These are phyloP conservation scores for Rhynchospora breviuscula DNA, from an alignment of 176 grass and related monocot species.

Conservation along the genomic window DNA sequence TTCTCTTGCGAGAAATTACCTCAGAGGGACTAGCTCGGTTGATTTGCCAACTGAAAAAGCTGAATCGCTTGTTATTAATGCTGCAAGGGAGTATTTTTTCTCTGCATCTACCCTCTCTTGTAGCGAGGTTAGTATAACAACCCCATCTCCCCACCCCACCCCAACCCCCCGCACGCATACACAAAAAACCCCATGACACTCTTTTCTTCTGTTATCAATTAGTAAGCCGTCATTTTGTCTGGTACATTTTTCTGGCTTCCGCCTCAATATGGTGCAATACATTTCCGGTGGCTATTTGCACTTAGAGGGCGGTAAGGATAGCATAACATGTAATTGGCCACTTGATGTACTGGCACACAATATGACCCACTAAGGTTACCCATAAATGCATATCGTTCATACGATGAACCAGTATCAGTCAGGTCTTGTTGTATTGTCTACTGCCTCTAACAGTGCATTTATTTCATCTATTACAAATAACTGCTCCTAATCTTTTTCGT, in stretches of 20 bases:
- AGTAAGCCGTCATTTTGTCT: background rate
- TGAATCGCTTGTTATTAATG: conserved; percentile 86
- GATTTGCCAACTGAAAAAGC: conserved; percentile 58
- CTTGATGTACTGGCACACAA: background rate
- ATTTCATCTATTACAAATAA: background rate
- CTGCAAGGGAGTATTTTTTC: conserved; percentile 96
- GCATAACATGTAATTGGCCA: background rate
- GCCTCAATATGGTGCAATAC: background rate
- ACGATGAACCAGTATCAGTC: background rate
- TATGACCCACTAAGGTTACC: background rate
- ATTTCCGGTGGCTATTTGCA: background rate
- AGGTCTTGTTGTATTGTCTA: background rate
- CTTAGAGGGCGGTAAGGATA: background rate
- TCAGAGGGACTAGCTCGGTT: conserved; percentile 84
- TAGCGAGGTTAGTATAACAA: conserved; percentile 46
- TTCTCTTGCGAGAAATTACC: conserved; percentile 92
- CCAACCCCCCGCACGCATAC: no score
- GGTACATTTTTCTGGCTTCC: background rate
- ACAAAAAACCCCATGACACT: no score
- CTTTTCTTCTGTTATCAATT: background rate
- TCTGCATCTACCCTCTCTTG: conserved; percentile 88
- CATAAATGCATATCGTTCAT: background rate
- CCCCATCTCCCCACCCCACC: background rate
- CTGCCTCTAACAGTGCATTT: background rate
- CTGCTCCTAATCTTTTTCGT: background rate